phyloP scores from a whole-genome alignment of 1,284 basidiomycete genomes.

The Ustilago hordei region DNA sequence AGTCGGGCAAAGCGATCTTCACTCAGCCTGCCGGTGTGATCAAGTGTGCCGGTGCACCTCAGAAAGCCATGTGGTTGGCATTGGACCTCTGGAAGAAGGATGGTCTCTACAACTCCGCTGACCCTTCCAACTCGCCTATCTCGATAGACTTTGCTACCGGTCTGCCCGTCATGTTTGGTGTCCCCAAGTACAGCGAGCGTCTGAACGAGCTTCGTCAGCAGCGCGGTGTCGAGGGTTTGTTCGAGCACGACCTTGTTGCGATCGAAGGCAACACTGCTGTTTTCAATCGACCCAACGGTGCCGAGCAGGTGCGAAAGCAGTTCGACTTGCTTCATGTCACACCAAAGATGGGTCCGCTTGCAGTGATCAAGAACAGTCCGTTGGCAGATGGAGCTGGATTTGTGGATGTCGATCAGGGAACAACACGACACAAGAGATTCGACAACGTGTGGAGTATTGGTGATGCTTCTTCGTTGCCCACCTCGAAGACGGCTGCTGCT shows the following conservation, averaged over 20 bases:
- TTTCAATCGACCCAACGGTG: slow-evolving; percentile 72
- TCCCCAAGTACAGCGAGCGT: slow-evolving; percentile 86
- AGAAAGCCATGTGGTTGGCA: slow-evolving; percentile 69
- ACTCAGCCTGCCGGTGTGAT: slow-evolving; percentile 94
- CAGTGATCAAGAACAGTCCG: slow-evolving; percentile 78
- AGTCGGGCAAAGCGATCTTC: slow-evolving; percentile 87
- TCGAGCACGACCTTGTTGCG: slow-evolving; percentile 85
- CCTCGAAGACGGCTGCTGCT: slow-evolving; percentile 95
- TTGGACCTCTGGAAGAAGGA: slow-evolving; percentile 62
- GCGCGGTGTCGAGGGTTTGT: slow-evolving; percentile 83
- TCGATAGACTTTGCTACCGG: slow-evolving; percentile 89
- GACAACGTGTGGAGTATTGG: slow-evolving; percentile 89
- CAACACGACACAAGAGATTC: slow-evolving; percentile 83
- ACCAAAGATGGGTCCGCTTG: slow-evolving; percentile 89
- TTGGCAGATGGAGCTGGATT: slow-evolving; percentile 74
- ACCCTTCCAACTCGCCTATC: slow-evolving; percentile 71
- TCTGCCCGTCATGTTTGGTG: slow-evolving; percentile 86
- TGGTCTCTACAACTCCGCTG: slow-evolving; percentile 51
- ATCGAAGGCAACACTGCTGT: slow-evolving; percentile 79
- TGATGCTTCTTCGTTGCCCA: slow-evolving; percentile 89
- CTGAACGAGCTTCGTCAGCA: slow-evolving; percentile 82
- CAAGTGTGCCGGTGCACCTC: slow-evolving; percentile 88
- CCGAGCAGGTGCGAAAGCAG: slow-evolving; percentile 74
- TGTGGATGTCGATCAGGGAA: slow-evolving; percentile 83
- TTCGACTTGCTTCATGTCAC: slow-evolving; percentile 89